Conservation (phyloP, 495 filamentous ascomycete species). For the Penicillium coffeae region DNA sequence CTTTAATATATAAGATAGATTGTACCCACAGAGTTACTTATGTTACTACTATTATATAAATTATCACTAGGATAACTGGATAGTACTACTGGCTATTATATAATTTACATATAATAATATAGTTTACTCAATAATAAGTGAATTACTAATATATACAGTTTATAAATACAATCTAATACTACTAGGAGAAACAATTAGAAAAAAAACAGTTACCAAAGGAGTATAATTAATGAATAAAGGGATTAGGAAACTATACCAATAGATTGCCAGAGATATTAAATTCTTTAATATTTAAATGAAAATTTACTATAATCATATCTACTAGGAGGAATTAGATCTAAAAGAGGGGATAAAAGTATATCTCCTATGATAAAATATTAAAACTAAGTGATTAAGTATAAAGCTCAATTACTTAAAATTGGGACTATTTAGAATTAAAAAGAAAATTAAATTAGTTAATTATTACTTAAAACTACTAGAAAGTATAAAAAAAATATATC, state of each 20-base stretch:
- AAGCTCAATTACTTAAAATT: conserved; percentile 8
- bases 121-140: not conserved
- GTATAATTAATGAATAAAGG: not conserved
- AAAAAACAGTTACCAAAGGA: not conserved
- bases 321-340: not conserved
- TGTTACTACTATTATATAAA: not conserved
- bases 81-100: not conserved
- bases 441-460: conserved; percentile 9
- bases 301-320: conserved; percentile 10
- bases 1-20: conserved; percentile 3
- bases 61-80: not conserved
- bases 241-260: not conserved
- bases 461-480: conserved; percentile 6
- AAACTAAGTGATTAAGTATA: conserved; percentile 2
- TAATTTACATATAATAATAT: not conserved
- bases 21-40: not conserved
- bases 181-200: not conserved
- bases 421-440: conserved; percentile 7
- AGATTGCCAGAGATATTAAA: not conserved
- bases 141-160: not conserved
- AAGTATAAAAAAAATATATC: conserved; percentile 3
- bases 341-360: conserved; percentile 3
- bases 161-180: not conserved
- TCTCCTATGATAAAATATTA: conserved; percentile 6
- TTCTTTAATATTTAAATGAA: conserved; percentile 12